Evolutionary conservation across 768 basidiomycete genomes (phyloP).

Genomic region (Collybia sp.): DNA sequence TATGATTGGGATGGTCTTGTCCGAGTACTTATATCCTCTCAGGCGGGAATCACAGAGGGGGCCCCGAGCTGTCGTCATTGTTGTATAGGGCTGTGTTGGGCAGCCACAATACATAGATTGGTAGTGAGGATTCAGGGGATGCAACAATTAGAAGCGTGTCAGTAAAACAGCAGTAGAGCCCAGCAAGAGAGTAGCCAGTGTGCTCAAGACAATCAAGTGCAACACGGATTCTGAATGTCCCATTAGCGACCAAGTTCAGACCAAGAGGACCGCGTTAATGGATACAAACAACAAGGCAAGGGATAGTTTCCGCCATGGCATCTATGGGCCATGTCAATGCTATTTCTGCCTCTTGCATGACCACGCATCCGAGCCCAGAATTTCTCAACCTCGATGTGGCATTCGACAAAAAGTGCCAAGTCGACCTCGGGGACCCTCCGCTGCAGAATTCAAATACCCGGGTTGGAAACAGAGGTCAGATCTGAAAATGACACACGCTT

Average conservation of each 20-base stretch:
- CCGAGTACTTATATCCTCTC: constrained; percentile 69
- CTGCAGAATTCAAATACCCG: too few species aligned
- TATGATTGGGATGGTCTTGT: constrained; percentile 49
- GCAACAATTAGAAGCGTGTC: constrained; percentile 28
- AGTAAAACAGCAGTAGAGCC: constrained; percentile 52
- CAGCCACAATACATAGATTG: constrained; percentile 43
- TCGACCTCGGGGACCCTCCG: too few species aligned
- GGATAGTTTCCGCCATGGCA: constrained; percentile 52
- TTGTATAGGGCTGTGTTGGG: constrained; percentile 45
- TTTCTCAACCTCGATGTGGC: constrained; percentile 39
- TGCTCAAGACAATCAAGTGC: constrained; percentile 57
- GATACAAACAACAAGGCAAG: constrained; percentile 43
- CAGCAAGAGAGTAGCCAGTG: constrained; percentile 40
- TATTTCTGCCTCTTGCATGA: neutral
- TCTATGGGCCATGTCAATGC: constrained; percentile 29
- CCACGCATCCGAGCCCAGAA: constrained; percentile 56
- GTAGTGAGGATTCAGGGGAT: constrained; percentile 12
- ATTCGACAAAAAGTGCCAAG: too few species aligned
- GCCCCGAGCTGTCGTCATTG: constrained; percentile 68
- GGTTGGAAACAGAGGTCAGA: too few species aligned
- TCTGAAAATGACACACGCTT: too few species aligned
- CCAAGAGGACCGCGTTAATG: constrained; percentile 50
- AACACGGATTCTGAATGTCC: constrained; percentile 48
- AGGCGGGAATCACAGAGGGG: constrained; percentile 69
- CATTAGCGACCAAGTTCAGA: constrained; percentile 39